phyloP scores from a whole-genome alignment of 208 protist species.

The Crithidia bombi region DNA sequence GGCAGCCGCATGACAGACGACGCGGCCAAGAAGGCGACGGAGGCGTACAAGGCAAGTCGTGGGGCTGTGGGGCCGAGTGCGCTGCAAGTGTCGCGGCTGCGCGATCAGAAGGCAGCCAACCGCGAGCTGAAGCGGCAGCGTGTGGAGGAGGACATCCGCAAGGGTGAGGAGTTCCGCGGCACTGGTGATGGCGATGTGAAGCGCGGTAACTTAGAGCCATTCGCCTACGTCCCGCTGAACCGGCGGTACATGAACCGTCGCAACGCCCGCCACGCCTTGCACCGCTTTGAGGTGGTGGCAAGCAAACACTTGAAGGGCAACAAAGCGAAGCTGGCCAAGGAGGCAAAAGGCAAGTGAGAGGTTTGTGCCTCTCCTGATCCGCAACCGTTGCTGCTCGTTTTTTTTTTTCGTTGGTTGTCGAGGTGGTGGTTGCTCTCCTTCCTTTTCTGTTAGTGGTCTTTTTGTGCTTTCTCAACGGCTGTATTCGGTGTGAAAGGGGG shows the following conservation, averaged over 20 bases:
- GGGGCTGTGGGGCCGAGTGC: constrained; percentile 26
- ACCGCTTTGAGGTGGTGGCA: constrained; percentile 74
- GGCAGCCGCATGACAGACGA: constrained; percentile 60
- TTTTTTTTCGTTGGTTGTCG: not conserved
- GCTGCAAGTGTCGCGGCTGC: constrained; percentile 52
- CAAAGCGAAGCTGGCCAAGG: constrained; percentile 75
- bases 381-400: not conserved
- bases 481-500: too few relatives aligned
- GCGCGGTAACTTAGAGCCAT: constrained; percentile 85
- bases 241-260: constrained; percentile 91
- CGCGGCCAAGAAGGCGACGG: constrained; percentile 39
- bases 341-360: constrained; percentile 39
- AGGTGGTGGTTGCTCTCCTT: too few relatives aligned
- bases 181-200: constrained; percentile 83
- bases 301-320: constrained; percentile 74
- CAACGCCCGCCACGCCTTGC: constrained; percentile 74
- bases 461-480: too few relatives aligned
- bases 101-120: constrained; percentile 69
- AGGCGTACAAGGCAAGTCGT: constrained; percentile 33
- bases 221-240: constrained; percentile 92
- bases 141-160: constrained; percentile 87
- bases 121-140: constrained; percentile 74
- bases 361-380: not conserved
- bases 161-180: constrained; percentile 87
- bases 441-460: too few relatives aligned